Conservation (phyloP, 441 rosid genomes). For the Corymbia calophylla region DNA sequence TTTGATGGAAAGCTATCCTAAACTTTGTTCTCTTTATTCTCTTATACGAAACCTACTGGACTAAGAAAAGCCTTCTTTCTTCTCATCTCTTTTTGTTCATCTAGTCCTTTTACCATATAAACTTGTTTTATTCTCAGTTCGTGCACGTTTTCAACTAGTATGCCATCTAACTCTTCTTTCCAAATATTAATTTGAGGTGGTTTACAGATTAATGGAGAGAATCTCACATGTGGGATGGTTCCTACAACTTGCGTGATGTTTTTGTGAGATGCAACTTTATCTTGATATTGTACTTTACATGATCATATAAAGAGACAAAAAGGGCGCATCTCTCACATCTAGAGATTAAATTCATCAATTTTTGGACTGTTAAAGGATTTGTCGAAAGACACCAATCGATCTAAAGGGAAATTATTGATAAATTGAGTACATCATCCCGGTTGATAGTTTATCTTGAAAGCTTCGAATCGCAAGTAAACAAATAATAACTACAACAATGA, state of each 20-base stretch:
- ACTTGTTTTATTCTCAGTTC: background rate
- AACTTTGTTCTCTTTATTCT: conserved; percentile 1
- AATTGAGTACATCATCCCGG: background rate
- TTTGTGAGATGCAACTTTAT: background rate
- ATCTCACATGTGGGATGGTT: background rate
- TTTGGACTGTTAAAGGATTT: background rate
- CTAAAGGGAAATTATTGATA: background rate
- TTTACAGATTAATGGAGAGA: background rate
- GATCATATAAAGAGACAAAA: background rate
- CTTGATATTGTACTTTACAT: background rate
- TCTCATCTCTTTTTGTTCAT: background rate
- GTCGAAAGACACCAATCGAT: background rate
- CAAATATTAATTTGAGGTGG: background rate
- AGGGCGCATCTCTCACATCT: background rate
- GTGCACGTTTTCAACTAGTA: background rate
- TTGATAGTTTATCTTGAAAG: background rate
- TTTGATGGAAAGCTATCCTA: background rate
- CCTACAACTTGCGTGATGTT: background rate
- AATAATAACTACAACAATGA: background rate
- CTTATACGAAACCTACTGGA: conserved; percentile 30
- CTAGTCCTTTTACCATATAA: background rate
- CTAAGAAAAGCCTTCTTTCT: conserved; percentile 12
- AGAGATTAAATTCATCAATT: background rate
- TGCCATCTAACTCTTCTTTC: background rate
- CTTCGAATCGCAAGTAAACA: background rate